Evolutionary conservation across 2,329 filamentous ascomycete species (phyloP).

Genomic region (Fusarium anguioides): DNA sequence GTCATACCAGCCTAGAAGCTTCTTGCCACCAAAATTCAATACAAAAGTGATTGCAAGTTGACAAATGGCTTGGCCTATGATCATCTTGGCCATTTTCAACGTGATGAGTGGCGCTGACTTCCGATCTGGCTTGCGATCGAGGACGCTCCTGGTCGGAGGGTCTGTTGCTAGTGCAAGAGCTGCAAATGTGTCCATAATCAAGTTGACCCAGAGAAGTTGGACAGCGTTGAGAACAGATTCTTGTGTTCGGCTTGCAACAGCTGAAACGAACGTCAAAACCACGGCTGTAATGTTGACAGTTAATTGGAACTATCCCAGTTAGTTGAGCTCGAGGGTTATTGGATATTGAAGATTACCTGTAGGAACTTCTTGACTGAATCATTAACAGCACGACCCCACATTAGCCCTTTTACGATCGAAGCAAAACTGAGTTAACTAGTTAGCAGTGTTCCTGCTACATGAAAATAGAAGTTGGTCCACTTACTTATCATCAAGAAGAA

Average conservation of each 20-base stretch:
- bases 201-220: conserved; percentile 71
- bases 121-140: conserved; percentile 64
- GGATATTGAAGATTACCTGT: conserved; percentile 53
- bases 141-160: conserved; percentile 66
- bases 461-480: background rate
- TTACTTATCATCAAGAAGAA: conserved; percentile 69
- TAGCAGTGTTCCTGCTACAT: background rate
- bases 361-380: conserved; percentile 73
- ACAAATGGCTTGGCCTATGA: conserved; percentile 69
- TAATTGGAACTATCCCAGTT: conserved; percentile 63
- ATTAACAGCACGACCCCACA: conserved; percentile 72
- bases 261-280: conserved; percentile 67
- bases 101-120: conserved; percentile 82
- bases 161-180: conserved; percentile 74
- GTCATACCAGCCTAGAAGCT: conserved; percentile 61
- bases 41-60: conserved; percentile 68
- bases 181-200: conserved; percentile 73
- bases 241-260: conserved; percentile 62
- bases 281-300: conserved; percentile 74
- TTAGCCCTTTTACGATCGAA: conserved; percentile 69
- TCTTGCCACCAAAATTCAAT: conserved; percentile 69
- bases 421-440: conserved; percentile 53
- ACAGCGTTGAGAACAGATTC: conserved; percentile 68
- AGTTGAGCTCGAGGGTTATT: background rate
- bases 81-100: conserved; percentile 73